Evolutionary conservation across 805 yeast genomes (phyloP), one percentile per base, ranked within the genome.

Genomic region (Kodamaea hsintzibuensis): DNA sequence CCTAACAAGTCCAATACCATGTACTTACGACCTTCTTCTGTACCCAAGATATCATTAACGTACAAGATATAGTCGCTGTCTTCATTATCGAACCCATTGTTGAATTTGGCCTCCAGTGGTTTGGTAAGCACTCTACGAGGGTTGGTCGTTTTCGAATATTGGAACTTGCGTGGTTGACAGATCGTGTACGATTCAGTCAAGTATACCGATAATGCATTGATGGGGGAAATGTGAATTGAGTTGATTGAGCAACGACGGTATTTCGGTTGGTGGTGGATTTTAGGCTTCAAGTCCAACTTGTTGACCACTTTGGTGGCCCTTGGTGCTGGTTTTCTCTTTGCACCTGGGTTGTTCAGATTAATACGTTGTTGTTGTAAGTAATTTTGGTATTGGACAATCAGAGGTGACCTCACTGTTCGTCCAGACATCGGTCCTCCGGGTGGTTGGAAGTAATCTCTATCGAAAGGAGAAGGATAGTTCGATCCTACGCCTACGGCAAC

Each of bases 61-160:
- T 91, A 93, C 16, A 96, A 73, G 53, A 95, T 93, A 66, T 92
- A 93, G 71, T 95, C 97, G 66, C 88, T 83, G 53, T 91, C 91
- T 57, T 84, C 86, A 67, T 95, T 95, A 71, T 95, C 99, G 65
- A 64, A 82, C 7, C 98, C 98, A 63, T 88, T 85, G 67, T 91
- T 91, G 55, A 75, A 80, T 55, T 80, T 82, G 0, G 93, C 95
- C 62, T 91, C 96, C 67, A 85, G 83, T 2, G 98, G 98, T 67
- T 95, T 93, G 0, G 99, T 96, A 43, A 95, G 74, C 2, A 91
- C 97, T 53, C 99, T 76, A 56, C 90, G 84, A 2, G 99, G 99
- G 66, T 95, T 95, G 55, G 90, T 85, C 2, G 91, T 80, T 14
- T 90, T 82, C 59, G 87, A 86, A 69, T 95, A 95, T 57, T 85